phyloP scores from a whole-genome alignment of 2,329 filamentous ascomycete genomes.

The Cladorrhinum sp. region DNA sequence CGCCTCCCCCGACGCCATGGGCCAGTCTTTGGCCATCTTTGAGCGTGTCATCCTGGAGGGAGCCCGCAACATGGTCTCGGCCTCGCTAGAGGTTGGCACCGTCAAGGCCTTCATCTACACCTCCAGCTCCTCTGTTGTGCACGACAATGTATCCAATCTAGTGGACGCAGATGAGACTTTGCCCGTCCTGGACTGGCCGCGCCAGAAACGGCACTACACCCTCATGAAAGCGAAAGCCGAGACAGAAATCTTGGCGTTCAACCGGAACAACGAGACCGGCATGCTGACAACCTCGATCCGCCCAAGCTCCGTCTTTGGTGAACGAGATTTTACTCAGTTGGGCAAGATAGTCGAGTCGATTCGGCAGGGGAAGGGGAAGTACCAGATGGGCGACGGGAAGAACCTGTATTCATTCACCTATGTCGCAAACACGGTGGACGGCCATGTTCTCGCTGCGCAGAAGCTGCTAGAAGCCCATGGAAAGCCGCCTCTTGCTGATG shows the following conservation, averaged over 20 bases:
- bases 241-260: conserved; percentile 22
- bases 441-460: conserved; percentile 30
- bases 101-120: conserved; percentile 26
- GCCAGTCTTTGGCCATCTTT: conserved; percentile 19
- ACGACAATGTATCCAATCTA: conserved; percentile 20
- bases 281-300: conserved; percentile 24
- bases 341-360: conserved; percentile 22
- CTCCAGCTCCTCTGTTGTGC: conserved; percentile 22
- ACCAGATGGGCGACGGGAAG: conserved; percentile 29
- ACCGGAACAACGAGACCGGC: conserved; percentile 16
- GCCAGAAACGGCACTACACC: conserved; percentile 24
- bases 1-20: conserved; percentile 21
- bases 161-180: conserved; percentile 20
- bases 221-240: conserved; percentile 25
- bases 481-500: conserved; percentile 21
- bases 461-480: conserved; percentile 28
- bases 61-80: conserved; percentile 20
- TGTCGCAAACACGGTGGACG: conserved; percentile 27
- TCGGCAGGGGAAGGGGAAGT: conserved; percentile 17
- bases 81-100: conserved; percentile 14
- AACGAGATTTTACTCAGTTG: conserved; percentile 20
- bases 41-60: conserved; percentile 21
- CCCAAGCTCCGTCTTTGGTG: conserved; percentile 19
- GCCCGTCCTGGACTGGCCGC: conserved; percentile 22
- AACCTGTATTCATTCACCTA: conserved; percentile 33